These are phyloP conservation scores for Tolypocladium guangdongense DNA, from an alignment of 2,329 filamentous ascomycete species.

Conservation along the genomic window DNA sequence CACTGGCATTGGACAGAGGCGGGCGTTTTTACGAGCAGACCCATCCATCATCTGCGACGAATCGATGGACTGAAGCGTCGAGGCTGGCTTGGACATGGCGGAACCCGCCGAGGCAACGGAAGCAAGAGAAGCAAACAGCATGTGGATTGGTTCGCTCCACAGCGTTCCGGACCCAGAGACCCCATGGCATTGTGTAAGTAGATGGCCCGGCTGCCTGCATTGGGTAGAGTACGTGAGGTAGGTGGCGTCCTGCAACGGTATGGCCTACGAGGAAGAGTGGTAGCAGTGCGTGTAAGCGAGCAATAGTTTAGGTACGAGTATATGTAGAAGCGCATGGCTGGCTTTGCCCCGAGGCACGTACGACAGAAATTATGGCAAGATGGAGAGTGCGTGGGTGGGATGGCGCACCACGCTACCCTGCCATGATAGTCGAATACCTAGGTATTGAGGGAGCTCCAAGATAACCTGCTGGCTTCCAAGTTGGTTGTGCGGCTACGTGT, in stretches of 20 bases:
- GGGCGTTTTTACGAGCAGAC: background rate
- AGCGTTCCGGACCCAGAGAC: background rate
- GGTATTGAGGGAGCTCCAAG: background rate
- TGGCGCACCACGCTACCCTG: background rate
- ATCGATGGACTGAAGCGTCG: background rate
- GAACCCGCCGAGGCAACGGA: background rate
- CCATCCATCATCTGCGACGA: background rate
- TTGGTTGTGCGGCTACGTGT: background rate
- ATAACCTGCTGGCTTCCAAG: background rate
- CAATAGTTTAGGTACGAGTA: no score
- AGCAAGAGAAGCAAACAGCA: background rate
- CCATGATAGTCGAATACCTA: background rate
- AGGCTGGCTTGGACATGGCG: background rate
- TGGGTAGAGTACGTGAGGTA: background rate
- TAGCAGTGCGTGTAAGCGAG: no score
- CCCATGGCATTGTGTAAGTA: background rate
- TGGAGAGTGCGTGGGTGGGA: background rate
- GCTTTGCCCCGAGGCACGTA: background rate
- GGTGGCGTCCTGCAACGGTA: no score
- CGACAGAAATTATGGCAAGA: background rate
- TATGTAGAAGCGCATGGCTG: no score
- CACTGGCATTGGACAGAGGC: background rate
- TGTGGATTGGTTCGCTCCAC: background rate
- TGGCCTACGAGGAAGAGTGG: no score
- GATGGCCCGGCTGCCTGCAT: no score